Evolutionary conservation across 2,329 filamentous ascomycete genomes (phyloP).

Genomic region (Alternaria arborescens): DNA sequence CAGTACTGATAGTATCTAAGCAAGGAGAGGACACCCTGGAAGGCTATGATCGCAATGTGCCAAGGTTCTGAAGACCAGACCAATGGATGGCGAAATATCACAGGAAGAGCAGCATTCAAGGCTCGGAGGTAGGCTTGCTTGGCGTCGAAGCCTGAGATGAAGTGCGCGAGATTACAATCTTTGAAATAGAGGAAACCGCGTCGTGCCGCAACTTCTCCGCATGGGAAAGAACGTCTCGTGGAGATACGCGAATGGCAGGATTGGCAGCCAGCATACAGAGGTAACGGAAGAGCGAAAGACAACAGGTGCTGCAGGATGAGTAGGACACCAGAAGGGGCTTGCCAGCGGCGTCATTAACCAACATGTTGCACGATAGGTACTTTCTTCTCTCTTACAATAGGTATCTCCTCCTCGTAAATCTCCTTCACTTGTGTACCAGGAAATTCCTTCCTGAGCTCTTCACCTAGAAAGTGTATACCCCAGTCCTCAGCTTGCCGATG

Average conservation of each 20-base stretch:
- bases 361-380: neutral
- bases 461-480: constrained; percentile 50
- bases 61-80: neutral
- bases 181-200: neutral
- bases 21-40: constrained; percentile 11
- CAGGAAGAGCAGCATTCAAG: no score
- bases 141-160: neutral
- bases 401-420: constrained; percentile 48
- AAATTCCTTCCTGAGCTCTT: constrained; percentile 38
- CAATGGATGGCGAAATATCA: neutral
- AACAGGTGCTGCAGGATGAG: neutral
- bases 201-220: neutral
- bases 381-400: constrained; percentile 11
- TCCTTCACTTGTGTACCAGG: constrained; percentile 45
- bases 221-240: neutral
- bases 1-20: constrained; percentile 17
- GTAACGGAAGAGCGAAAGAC: neutral
- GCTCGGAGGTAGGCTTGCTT: neutral
- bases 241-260: neutral
- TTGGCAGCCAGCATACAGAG: neutral
- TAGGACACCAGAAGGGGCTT: neutral
- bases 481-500: constrained; percentile 52
- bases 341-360: neutral
- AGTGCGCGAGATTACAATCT: neutral
- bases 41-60: neutral